Conservation (phyloP, 768 basidiomycete species). For the Dacryopinax primogenitus region DNA sequence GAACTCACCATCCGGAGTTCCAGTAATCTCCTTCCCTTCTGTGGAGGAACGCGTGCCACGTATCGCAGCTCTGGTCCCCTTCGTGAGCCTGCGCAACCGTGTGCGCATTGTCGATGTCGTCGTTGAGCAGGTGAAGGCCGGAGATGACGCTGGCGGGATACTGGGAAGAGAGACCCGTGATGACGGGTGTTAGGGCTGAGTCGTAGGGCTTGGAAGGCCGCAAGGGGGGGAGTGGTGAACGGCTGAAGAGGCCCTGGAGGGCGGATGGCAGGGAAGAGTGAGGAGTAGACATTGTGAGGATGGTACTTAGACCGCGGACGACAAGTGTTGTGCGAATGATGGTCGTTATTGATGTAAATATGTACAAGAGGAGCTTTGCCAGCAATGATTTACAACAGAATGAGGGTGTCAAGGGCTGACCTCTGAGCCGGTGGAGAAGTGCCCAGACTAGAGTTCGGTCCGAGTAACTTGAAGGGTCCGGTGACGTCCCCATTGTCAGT, state of each 20-base stretch:
- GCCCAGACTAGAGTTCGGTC: not conserved
- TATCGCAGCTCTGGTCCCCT: not conserved
- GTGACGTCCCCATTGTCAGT: not conserved
- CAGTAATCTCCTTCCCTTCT: slow-evolving; percentile 6
- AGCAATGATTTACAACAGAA: not conserved
- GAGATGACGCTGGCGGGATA: not conserved
- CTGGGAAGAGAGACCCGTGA: not conserved
- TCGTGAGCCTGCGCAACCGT: not conserved
- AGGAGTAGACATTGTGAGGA: not conserved
- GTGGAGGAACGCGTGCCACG: not conserved
- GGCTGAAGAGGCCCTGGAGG: not conserved
- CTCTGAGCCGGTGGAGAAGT: not conserved
- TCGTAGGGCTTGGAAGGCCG: not conserved
- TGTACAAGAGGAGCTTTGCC: not conserved
- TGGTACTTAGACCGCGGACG: not conserved
- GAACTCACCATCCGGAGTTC: not conserved
- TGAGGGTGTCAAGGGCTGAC: not conserved
- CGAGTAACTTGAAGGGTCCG: not conserved
- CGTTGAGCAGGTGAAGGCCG: not conserved
- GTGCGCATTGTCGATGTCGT: not conserved
- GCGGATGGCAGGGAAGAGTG: not conserved
- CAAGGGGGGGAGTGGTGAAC: not conserved
- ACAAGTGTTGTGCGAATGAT: not conserved
- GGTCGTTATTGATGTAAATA: not conserved
- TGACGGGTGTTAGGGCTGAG: not conserved